Evolutionary conservation across 2,329 filamentous ascomycete species (phyloP).

Genomic region (Bisporella sp.): DNA sequence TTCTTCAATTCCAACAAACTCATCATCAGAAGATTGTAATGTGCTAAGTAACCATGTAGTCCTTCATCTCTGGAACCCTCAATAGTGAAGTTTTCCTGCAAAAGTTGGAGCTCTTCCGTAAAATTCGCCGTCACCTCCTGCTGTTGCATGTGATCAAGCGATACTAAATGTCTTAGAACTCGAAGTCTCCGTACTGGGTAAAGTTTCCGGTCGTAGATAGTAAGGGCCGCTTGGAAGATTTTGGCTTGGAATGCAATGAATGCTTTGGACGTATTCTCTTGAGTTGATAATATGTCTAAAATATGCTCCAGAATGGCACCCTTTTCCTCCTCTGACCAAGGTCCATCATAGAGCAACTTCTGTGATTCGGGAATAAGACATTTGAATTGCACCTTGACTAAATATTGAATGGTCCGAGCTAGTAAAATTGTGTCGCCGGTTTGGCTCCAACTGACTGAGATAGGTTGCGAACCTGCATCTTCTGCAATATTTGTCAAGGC

Average conservation of each 20-base stretch:
- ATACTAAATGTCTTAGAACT: slow-evolving; percentile 17
- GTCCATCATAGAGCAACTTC: slow-evolving; percentile 20
- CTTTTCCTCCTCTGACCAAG: slow-evolving; percentile 41
- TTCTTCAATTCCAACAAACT: slow-evolving; percentile 21
- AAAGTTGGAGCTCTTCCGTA: slow-evolving; percentile 8
- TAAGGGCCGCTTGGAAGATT: slow-evolving; percentile 18
- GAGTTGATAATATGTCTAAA: slow-evolving; percentile 36
- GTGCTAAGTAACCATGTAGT: slow-evolving; percentile 16
- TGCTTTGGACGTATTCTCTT: slow-evolving; percentile 9
- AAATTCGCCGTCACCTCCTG: slow-evolving; percentile 6
- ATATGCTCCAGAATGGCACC: slow-evolving; percentile 54
- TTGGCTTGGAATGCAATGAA: slow-evolving; percentile 13
- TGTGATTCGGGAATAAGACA: slow-evolving; percentile 51
- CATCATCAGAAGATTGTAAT: slow-evolving; percentile 19
- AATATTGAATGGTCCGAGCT: slow-evolving; percentile 50
- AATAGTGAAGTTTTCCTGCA: slow-evolving; percentile 5
- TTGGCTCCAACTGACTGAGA: slow-evolving; percentile 45
- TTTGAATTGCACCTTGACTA: slow-evolving; percentile 52
- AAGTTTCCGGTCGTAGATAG: slow-evolving; percentile 18
- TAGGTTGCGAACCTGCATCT: slow-evolving; percentile 41
- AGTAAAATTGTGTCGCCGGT: slow-evolving; percentile 44
- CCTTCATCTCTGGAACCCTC: slow-evolving; percentile 18
- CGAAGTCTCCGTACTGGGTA: slow-evolving; percentile 27
- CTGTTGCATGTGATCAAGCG: slow-evolving; percentile 12
- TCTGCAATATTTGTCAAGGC: slow-evolving; percentile 46